Evolutionary conservation across 2,329 filamentous ascomycete genomes (phyloP).

Genomic region (Cytospora chrysosperma): DNA sequence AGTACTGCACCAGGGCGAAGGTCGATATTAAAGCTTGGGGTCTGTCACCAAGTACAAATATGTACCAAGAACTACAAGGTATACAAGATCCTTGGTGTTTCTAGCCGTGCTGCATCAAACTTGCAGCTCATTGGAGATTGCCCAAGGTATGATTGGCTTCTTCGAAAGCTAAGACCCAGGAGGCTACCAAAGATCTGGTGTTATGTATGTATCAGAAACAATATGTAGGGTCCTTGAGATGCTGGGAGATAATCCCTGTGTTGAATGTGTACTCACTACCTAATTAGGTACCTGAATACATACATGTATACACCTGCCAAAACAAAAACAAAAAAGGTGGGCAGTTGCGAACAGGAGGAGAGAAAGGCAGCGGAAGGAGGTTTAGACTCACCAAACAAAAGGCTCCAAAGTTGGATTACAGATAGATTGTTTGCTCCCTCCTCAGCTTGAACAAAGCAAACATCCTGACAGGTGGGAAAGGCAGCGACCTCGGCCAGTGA

Average conservation of each 20-base stretch:
- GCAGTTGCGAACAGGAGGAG: not conserved
- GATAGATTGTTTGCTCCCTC: not conserved
- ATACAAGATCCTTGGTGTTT: not conserved
- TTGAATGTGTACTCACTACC: not conserved
- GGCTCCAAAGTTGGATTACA: not conserved
- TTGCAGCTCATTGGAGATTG: constrained; percentile 13
- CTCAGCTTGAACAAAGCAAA: not conserved
- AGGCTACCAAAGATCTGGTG: constrained; percentile 17
- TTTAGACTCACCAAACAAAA: not conserved
- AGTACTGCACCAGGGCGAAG: not conserved
- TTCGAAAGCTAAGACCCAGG: not conserved
- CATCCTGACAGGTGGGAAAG: not conserved
- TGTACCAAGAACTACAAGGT: not conserved
- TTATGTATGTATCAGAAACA: not conserved
- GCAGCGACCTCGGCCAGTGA: constrained; percentile 18
- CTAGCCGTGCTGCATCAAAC: constrained; percentile 13
- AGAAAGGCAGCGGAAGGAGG: too few relatives aligned
- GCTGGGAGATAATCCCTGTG: not conserved
- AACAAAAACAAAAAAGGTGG: too few relatives aligned
- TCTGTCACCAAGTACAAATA: too few relatives aligned
- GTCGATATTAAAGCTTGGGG: not conserved
- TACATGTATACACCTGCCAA: too few relatives aligned
- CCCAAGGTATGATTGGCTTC: constrained; percentile 7
- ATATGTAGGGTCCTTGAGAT: not conserved
- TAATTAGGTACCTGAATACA: too few relatives aligned